Conservation (phyloP, 805 yeast genomes). For the Hanseniaspora vineae region DNA sequence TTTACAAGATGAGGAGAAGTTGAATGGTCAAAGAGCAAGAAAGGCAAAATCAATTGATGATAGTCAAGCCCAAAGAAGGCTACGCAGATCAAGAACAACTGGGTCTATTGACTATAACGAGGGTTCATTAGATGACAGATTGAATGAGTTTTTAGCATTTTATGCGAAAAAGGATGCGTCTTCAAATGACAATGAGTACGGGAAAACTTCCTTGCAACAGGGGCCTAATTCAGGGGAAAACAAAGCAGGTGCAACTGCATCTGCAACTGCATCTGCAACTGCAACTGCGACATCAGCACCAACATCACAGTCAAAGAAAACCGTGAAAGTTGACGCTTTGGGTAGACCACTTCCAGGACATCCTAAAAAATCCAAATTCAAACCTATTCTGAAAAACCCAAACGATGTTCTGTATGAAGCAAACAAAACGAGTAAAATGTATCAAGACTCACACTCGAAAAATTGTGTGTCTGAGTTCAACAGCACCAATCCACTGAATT, state of each 20-base stretch:
- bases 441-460: constrained; percentile 4
- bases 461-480: no score
- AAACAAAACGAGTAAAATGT: constrained; percentile 6
- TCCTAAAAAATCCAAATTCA: constrained; percentile 33
- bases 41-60: neutral
- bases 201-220: no score
- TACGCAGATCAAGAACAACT: neutral
- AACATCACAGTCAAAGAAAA: neutral
- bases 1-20: no score
- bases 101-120: constrained; percentile 8
- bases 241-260: neutral
- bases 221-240: neutral
- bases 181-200: neutral
- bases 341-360: constrained; percentile 41
- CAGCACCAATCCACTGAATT: no score
- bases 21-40: neutral
- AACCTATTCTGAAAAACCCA: constrained; percentile 31
- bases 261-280: neutral
- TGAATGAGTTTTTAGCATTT: constrained; percentile 33
- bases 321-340: constrained; percentile 17
- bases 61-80: neutral
- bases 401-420: neutral
- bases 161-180: constrained; percentile 13
- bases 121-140: constrained; percentile 28
- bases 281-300: neutral